phyloP scores from a whole-genome alignment of 169 alveolate genomes.

The Perkinsus chesapeaki region DNA sequence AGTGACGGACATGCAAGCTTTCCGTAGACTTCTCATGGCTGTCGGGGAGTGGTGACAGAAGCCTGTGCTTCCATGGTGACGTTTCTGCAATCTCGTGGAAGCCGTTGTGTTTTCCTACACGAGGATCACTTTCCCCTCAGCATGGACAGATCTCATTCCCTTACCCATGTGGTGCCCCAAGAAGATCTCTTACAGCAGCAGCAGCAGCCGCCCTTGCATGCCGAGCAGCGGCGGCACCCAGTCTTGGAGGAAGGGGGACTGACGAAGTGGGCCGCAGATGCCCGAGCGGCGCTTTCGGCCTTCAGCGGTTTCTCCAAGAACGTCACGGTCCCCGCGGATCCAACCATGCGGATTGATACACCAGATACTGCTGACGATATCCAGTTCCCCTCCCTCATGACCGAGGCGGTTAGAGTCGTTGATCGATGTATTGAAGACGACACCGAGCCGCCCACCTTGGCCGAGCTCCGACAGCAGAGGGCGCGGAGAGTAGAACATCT shows the following conservation, averaged over 20 bases:
- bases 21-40: background rate
- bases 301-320: background rate
- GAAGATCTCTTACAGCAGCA: too few relatives aligned
- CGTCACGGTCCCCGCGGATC: background rate
- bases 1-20: background rate
- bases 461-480: background rate
- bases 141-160: too few relatives aligned
- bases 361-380: background rate
- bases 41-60: background rate
- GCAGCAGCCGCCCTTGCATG: too few relatives aligned
- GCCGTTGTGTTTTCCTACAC: background rate
- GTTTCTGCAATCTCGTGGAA: background rate
- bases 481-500: background rate
- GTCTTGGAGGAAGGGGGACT: background rate
- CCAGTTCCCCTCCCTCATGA: background rate
- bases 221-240: background rate
- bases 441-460: background rate
- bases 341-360: background rate
- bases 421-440: background rate
- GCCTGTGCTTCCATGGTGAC: background rate
- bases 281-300: background rate
- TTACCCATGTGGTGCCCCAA: too few relatives aligned
- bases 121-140: too few relatives aligned
- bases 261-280: background rate
- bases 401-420: background rate